A percentile compares a stretch with the other conserved stretches of the same genome.
Conservation (phyloP, 805 yeast species). For the Candida quercuum region DNA sequence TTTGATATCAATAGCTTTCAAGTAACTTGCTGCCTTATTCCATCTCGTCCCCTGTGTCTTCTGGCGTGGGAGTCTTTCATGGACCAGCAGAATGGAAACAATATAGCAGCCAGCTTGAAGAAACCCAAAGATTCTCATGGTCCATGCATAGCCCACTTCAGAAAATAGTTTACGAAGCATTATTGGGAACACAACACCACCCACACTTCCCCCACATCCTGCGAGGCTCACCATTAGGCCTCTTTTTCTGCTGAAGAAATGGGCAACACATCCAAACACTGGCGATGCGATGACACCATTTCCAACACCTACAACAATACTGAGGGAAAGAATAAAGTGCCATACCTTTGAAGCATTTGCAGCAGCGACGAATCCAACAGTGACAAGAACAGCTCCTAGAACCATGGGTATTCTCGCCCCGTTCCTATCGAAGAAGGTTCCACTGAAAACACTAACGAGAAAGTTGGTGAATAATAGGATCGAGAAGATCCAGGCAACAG, state of each 20-base stretch:
- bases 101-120: constrained; percentile 33
- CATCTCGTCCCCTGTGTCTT: constrained; percentile 20
- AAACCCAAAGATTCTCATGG: constrained; percentile 46
- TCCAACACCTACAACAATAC: constrained; percentile 51
- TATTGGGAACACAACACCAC: constrained; percentile 50
- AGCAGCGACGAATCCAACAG: constrained; percentile 45
- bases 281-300: constrained; percentile 54
- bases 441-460: constrained; percentile 45
- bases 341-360: constrained; percentile 46
- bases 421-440: constrained; percentile 50
- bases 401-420: constrained; percentile 42
- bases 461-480: constrained; percentile 45
- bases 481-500: constrained; percentile 63
- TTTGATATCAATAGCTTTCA: constrained; percentile 26
- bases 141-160: constrained; percentile 50
- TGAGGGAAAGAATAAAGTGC: constrained; percentile 57
- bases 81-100: constrained; percentile 29
- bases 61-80: constrained; percentile 34
- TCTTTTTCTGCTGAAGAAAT: constrained; percentile 55
- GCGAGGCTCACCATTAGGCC: constrained; percentile 49
- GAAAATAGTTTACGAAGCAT: constrained; percentile 41
- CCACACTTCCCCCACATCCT: constrained; percentile 47
- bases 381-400: constrained; percentile 35
- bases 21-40: constrained; percentile 23
- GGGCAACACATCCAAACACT: constrained; percentile 52